Base-by-base conservation (phyloP, 257 asterid species). In the Fraxinus cuspidata region DNA sequence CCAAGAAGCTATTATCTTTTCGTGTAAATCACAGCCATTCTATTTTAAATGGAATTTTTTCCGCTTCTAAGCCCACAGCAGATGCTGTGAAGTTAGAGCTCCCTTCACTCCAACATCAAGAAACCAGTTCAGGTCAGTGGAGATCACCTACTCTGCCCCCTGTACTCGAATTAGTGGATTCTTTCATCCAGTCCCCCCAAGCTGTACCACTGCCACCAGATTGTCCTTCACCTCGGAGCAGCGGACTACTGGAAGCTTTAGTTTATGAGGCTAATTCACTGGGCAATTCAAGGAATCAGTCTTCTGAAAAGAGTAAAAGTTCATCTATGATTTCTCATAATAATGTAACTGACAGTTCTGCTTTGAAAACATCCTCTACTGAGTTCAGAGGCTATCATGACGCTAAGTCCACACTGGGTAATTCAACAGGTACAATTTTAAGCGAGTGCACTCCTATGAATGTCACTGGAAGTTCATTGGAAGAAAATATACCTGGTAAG, bases 61-160 rank as follows among this genome's bases (percentile, higher is more conserved):
- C 96, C 84, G 90, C 87, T 88, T 85, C 93, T 73, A 86, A 82
- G 90, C 96, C 84, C 82, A 71, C 81, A 72, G 34, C 81, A 71
- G 86, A 87, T 80, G 90, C 86, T 86, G 87, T 81, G 89, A 87
- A 87, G 91, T 85, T 42, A 81, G 96, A 90, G 96, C 96, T 90
- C 96, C 96, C 96, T 90, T 90, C 96, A 85, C 84, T 90, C 96
- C 96, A 90, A 90, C 84, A 84, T 90, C 88, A 79, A 81, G 89
- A 84, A 76, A 81, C 89, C 69, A 77, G 72, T 77, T 70, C 79
- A 68, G 84, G 84, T 84, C 68, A 73, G 82, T 88, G 91, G 91
- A 89, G 58, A 34, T 34, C 78, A 25, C 38, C 72, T 64, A 37
- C 78, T 72, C 47, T 60, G 8, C 42, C 82, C 68, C 86, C 91